These are phyloP conservation scores for Aegilops sharonensis DNA, from an alignment of 176 grass and related monocot species.

Conservation along the genomic window DNA sequence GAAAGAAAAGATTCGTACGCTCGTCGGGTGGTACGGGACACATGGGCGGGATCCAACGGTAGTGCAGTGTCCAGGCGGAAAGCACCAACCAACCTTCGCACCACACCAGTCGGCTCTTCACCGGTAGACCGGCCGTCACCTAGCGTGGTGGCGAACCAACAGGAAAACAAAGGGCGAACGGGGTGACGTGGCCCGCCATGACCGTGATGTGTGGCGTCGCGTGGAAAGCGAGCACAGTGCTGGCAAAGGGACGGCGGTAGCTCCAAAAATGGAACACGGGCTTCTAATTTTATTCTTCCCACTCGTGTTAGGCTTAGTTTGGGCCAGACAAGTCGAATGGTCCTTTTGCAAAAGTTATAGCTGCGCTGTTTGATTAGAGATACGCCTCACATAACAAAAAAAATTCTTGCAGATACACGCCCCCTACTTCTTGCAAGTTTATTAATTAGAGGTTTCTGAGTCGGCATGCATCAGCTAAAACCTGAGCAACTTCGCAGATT, in stretches of 20 bases:
- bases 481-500: neutral
- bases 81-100: constrained; percentile 24
- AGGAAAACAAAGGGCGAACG: neutral
- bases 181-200: constrained; percentile 14
- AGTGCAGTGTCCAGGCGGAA: constrained; percentile 34
- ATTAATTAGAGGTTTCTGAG: neutral
- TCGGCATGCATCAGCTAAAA: neutral
- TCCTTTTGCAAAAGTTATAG: constrained; percentile 17
- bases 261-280: neutral
- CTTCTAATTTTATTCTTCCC: neutral
- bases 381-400: neutral
- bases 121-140: neutral
- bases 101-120: neutral
- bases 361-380: neutral
- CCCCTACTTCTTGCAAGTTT: neutral
- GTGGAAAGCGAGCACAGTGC: constrained; percentile 31
- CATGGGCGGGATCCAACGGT: neutral
- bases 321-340: neutral
- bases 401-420: neutral
- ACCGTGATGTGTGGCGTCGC: neutral
- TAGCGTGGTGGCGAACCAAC: neutral
- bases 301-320: neutral
- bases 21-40: constrained; percentile 3
- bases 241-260: constrained; percentile 3
- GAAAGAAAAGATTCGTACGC: neutral